Conservation (phyloP, 163 green algal species). For the Coccomyxa subellipsoidea region DNA sequence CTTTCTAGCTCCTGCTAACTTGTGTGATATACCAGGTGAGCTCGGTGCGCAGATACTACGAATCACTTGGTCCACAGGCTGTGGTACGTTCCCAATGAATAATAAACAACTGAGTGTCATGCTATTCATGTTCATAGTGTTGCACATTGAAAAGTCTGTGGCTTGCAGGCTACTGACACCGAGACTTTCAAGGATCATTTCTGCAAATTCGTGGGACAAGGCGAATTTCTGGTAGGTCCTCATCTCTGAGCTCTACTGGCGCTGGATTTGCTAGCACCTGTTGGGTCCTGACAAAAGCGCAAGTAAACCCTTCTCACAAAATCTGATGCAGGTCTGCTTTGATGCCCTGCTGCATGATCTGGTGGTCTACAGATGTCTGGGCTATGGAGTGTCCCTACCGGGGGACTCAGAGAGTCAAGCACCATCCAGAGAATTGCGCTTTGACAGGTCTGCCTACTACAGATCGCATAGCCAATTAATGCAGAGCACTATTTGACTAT, state of each 20-base stretch:
- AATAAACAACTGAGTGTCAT: neutral
- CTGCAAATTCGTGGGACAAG: conserved; percentile 10
- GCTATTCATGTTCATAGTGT: neutral
- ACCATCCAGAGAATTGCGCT: neutral
- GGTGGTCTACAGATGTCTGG: conserved; percentile 8
- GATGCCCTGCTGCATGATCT: conserved; percentile 19
- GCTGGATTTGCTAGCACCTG: too few species aligned
- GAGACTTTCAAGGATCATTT: conserved; percentile 11
- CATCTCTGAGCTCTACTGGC: neutral
- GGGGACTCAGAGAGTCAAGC: neutral
- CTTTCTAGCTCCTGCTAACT: neutral
- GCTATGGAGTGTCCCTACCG: neutral
- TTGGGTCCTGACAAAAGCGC: neutral
- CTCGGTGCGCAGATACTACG: neutral
- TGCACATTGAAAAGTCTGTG: neutral
- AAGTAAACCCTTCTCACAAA: neutral
- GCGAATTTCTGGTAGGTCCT: conserved; percentile 14
- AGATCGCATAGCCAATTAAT: too few species aligned
- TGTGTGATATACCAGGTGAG: neutral
- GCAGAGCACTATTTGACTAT: too few species aligned
- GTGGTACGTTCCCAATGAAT: neutral
- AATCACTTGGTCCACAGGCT: neutral
- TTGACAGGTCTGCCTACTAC: neutral
- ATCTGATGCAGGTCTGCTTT: conserved; percentile 19
- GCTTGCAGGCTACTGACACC: neutral